Conservation (phyloP, 2,329 filamentous ascomycete genomes). For the Colletotrichum trifolii region DNA sequence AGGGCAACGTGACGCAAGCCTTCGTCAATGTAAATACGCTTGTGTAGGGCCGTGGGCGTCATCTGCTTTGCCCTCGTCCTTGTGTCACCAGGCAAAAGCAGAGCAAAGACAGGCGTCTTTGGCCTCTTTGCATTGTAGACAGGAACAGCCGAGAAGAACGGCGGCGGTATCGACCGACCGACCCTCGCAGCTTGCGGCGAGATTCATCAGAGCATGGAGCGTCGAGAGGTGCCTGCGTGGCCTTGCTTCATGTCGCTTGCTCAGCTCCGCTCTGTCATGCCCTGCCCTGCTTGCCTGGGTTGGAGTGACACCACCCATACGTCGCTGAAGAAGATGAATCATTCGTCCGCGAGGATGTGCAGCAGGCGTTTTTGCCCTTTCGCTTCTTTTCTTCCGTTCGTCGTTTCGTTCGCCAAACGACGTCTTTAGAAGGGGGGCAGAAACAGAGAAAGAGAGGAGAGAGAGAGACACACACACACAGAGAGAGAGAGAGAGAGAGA, state of each 20-base stretch:
- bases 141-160: constrained; percentile 17
- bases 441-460: background rate
- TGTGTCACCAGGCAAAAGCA: constrained; percentile 16
- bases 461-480: background rate
- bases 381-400: constrained; percentile 17
- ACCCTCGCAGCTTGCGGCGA: background rate
- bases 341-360: background rate
- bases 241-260: background rate
- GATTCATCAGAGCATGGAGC: constrained; percentile 9
- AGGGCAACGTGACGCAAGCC: constrained; percentile 35
- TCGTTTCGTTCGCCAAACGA: constrained; percentile 31
- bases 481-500: background rate
- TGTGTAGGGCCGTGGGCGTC: constrained; percentile 25
- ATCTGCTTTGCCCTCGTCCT: background rate
- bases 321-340: constrained; percentile 15
- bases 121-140: background rate
- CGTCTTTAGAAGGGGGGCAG: background rate
- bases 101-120: background rate
- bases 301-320: constrained; percentile 11
- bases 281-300: background rate
- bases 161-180: background rate
- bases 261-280: no score
- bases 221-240: constrained; percentile 10
- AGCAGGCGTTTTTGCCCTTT: background rate
- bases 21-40: constrained; percentile 29